Evolutionary conservation across 148 eudicot species (phyloP).

Genomic region (Vaccinium vitisidaea): DNA sequence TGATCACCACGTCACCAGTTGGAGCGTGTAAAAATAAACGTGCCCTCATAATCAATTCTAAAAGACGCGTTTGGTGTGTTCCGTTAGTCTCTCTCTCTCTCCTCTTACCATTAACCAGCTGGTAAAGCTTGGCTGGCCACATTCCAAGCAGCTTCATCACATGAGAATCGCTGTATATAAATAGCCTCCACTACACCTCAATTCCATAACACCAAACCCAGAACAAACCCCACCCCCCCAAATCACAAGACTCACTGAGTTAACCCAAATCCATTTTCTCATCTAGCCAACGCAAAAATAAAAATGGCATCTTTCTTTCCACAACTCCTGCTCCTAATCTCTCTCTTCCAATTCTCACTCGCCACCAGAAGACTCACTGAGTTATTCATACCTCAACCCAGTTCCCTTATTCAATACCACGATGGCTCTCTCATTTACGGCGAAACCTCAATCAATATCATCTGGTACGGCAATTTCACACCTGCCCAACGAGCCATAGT

Average conservation of each 20-base stretch:
- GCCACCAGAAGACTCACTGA: slow-evolving; percentile 11
- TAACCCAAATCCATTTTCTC: background rate
- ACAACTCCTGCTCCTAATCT: background rate
- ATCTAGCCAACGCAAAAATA: background rate
- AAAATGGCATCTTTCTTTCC: slow-evolving; percentile 7
- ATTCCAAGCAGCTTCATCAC: background rate
- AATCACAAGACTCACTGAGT: no score
- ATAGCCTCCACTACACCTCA: background rate
- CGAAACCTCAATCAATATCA: slow-evolving; percentile 13
- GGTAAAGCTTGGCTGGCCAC: background rate
- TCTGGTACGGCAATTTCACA: slow-evolving; percentile 16
- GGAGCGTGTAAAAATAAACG: no score
- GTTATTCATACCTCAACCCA: background rate
- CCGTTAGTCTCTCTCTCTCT: no score
- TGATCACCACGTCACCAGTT: no score
- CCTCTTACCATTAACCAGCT: background rate
- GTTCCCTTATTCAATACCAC: slow-evolving; percentile 4
- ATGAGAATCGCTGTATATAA: background rate
- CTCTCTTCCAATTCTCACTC: slow-evolving; percentile 7
- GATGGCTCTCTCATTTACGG: slow-evolving; percentile 16
- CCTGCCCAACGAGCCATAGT: slow-evolving; percentile 13
- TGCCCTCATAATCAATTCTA: background rate
- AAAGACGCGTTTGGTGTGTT: background rate
- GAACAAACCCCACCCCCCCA: background rate
- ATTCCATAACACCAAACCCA: background rate